These are phyloP conservation scores for Phanerodontia chrysosporium DNA, from an alignment of 768 basidiomycete genomes.

Conservation along the genomic window DNA sequence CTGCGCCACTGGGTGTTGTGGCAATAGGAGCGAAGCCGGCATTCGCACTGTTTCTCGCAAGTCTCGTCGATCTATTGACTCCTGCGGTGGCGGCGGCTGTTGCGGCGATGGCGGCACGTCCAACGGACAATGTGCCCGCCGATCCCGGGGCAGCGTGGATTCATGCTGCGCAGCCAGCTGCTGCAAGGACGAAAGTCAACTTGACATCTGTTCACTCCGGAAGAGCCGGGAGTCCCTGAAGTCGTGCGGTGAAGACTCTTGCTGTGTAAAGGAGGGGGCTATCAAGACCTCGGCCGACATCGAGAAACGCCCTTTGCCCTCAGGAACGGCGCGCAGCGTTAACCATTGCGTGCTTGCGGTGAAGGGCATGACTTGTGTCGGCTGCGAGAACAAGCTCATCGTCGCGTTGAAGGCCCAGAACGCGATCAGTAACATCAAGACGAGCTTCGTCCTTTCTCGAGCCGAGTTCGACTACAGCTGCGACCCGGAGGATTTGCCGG, in stretches of 20 bases:
- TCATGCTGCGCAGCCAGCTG: background rate
- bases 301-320: background rate
- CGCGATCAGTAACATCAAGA: constrained; percentile 23
- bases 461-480: constrained; percentile 27
- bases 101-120: background rate
- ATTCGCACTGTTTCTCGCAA: constrained; percentile 9
- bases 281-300: constrained; percentile 7
- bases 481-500: constrained; percentile 13
- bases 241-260: background rate
- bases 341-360: constrained; percentile 22
- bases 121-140: background rate
- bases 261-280: background rate
- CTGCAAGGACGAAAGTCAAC: constrained; percentile 3
- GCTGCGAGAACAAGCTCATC: constrained; percentile 28
- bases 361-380: constrained; percentile 28
- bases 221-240: background rate
- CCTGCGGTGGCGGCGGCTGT: constrained; percentile 7
- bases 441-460: constrained; percentile 24
- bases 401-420: constrained; percentile 17
- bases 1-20: constrained; percentile 4
- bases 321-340: background rate
- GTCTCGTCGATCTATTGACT: constrained; percentile 12
- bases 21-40: constrained; percentile 7
- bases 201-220: background rate
- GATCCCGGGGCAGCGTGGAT: background rate